Base-by-base conservation (phyloP, 116 monocot genomes). In the Dioscorea cayenensis region DNA sequence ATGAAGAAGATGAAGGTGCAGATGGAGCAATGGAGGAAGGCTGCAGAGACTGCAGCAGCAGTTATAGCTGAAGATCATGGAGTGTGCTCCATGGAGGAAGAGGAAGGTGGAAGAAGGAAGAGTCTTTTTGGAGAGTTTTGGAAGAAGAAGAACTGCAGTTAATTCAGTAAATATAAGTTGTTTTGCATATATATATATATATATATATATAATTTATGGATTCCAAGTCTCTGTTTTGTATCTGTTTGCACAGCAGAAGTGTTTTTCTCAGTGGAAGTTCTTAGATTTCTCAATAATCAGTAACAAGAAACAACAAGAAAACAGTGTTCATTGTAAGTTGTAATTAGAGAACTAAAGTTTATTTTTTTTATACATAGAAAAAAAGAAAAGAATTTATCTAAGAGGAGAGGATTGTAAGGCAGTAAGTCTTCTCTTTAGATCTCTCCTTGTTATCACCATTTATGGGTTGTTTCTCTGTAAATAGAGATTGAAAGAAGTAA, bases 11-110 rank as follows among this genome's bases (percentile, higher is more conserved):
- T 91, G 74, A 79, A 80, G 77, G 78, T 91, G 32, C 88, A 86
- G 73, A 87, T 81, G 7, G 94, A 93, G 55, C 97, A 94, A 65
- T 94, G 97, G 94, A 71, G 84, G 55, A 99, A 93, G 85, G 97
- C 97, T 0, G 97, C 97, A 0, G 88, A 90, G 60, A 88, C 82
- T 1, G 96, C 96, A 0, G 90, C 96, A 1, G 80, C 82, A 1
- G 82, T 90, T 19, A 75, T 92, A 6, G 77, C 79, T 0, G 77
- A 27, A 1, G 85, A 76, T 6, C 76, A 78, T 14, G 23, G 52
- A 68, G 74, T 74, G 8, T 50, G 29, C 82, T 17, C 86, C 77
- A 5, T 32, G 32, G 51, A 73, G 68, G 51, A 65, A 12, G 77
- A 75, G 6, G 83, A 76, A 58, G 66, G 35, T 0, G 74, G 73